Evolutionary conservation across 2,329 filamentous ascomycete species (phyloP).

Genomic region (Penicillium olsonii): DNA sequence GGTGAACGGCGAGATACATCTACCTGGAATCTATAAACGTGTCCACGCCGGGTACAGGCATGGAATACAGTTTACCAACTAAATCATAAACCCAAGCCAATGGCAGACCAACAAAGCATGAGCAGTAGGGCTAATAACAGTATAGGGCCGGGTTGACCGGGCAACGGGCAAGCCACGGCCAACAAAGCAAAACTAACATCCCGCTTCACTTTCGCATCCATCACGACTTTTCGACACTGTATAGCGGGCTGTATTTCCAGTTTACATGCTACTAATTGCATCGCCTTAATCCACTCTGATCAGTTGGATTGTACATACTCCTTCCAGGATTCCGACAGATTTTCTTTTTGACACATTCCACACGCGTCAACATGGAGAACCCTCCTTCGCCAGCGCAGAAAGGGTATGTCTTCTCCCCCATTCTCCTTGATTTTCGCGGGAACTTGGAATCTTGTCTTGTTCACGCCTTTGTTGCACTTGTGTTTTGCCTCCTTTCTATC

Average conservation of each 20-base stretch:
- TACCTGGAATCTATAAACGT: too few relatives aligned
- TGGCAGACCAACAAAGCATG: not conserved
- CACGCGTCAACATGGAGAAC: constrained; percentile 23
- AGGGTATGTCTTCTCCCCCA: constrained; percentile 19
- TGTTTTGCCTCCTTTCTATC: not conserved
- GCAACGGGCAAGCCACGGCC: constrained; percentile 7
- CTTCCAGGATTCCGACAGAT: constrained; percentile 11
- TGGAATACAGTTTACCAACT: not conserved
- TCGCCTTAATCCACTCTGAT: not conserved
- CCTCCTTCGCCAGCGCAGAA: constrained; percentile 19
- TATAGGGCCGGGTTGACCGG: constrained; percentile 7
- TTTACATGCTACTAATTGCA: not conserved
- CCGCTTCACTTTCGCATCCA: constrained; percentile 8
- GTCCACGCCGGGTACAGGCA: too few relatives aligned
- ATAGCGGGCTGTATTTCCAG: not conserved
- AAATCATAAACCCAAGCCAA: constrained; percentile 22
- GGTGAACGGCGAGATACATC: too few relatives aligned
- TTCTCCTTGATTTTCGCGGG: not conserved
- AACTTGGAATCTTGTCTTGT: not conserved
- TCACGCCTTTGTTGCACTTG: not conserved
- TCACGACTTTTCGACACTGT: constrained; percentile 4
- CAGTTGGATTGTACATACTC: not conserved
- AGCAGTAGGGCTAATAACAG: not conserved
- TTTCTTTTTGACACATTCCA: constrained; percentile 28
- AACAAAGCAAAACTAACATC: constrained; percentile 9